These are phyloP conservation scores for Microcyclospora pomicola DNA, from an alignment of 2,329 filamentous ascomycete genomes.

Conservation along the genomic window DNA sequence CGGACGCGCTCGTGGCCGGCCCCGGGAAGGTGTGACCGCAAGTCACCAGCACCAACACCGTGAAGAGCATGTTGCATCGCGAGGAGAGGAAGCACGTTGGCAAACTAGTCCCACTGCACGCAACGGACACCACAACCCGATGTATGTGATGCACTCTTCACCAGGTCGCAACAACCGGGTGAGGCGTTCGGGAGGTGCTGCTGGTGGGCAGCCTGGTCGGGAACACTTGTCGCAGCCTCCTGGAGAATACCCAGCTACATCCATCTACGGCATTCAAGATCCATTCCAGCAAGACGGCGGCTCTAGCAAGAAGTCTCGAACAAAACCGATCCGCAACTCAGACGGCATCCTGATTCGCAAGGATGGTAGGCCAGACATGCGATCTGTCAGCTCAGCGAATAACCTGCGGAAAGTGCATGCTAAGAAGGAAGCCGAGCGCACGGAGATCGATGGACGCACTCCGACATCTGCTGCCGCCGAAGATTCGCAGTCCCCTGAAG, in stretches of 20 bases:
- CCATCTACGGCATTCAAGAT: neutral
- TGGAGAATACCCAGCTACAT: slow-evolving; percentile 3
- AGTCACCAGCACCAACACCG: neutral
- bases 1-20: slow-evolving; percentile 19
- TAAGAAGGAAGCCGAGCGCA: slow-evolving; percentile 30
- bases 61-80: slow-evolving; percentile 24
- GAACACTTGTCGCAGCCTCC: neutral
- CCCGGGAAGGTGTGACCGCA: slow-evolving; percentile 21
- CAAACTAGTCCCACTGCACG: slow-evolving; percentile 23
- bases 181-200: slow-evolving; percentile 12
- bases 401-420: slow-evolving; percentile 39
- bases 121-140: slow-evolving; percentile 23
- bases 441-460: slow-evolving; percentile 16
- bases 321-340: slow-evolving; percentile 36
- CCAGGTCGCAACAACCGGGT: neutral
- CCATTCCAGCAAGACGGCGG: slow-evolving; percentile 5
- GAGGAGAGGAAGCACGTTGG: slow-evolving; percentile 29
- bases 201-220: slow-evolving; percentile 12
- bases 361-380: slow-evolving; percentile 38
- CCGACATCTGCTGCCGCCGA: slow-evolving; percentile 9
- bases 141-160: too few species aligned
- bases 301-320: slow-evolving; percentile 33
- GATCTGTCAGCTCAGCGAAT: slow-evolving; percentile 38
- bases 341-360: slow-evolving; percentile 39
- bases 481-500: slow-evolving; percentile 4